Percentiles rank a stretch among this genome's conserved stretches.
Evolutionary conservation across 108 stramenopile species (phyloP).

Genomic region (Thalassiosira profunda): DNA sequence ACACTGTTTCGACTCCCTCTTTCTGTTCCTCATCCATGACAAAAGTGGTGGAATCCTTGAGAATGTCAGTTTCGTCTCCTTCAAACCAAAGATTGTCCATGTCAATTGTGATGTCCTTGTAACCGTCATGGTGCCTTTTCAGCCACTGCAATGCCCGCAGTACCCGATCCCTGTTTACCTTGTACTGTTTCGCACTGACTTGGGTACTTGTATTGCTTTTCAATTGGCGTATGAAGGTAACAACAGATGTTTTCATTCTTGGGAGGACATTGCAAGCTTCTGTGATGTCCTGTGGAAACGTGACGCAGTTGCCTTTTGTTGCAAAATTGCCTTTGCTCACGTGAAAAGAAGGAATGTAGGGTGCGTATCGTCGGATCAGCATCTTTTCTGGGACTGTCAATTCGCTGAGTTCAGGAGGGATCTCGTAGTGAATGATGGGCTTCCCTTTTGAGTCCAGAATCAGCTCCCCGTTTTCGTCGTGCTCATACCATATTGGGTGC

Average conservation of each 20-base stretch:
- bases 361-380: constrained; percentile 5
- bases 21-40: too few relatives aligned
- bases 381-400: constrained; percentile 22
- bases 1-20: background rate
- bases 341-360: constrained; percentile 5
- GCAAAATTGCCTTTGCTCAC: background rate
- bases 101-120: constrained; percentile 4
- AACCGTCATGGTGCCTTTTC: constrained; percentile 5
- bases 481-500: constrained; percentile 8
- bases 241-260: background rate
- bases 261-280: constrained; percentile 1
- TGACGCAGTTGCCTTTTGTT: constrained; percentile 10
- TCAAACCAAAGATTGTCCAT: background rate
- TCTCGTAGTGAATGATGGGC: background rate
- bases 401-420: background rate
- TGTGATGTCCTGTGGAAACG: constrained; percentile 11
- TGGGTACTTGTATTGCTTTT: background rate
- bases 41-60: too few relatives aligned
- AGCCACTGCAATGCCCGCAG: constrained; percentile 15
- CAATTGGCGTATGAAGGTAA: constrained; percentile 5
- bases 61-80: background rate
- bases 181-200: background rate
- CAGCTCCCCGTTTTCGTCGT: background rate
- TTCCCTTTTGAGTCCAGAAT: background rate
- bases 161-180: background rate